These are phyloP conservation scores for Halophytophthora batemanensis DNA, from an alignment of 352 stramenopile species.

Conservation along the genomic window DNA sequence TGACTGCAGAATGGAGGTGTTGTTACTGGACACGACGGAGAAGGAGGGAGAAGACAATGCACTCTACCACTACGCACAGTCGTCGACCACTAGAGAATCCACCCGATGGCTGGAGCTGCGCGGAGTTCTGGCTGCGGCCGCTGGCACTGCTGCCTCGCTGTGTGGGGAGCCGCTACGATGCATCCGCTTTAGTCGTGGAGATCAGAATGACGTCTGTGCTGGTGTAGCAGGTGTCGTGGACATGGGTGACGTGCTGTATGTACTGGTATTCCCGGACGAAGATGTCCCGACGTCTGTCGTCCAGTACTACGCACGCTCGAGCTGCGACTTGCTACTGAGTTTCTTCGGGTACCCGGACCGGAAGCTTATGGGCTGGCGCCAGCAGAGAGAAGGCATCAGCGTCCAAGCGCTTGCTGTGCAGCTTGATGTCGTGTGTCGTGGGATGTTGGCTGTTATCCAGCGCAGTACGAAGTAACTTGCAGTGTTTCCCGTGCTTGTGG, in stretches of 20 bases:
- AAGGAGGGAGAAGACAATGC: slow-evolving; percentile 70
- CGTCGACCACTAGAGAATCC: not conserved
- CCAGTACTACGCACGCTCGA: slow-evolving; percentile 54
- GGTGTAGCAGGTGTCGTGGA: slow-evolving; percentile 43
- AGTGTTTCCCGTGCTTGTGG: not conserved
- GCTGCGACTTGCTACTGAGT: slow-evolving; percentile 50
- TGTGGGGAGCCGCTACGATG: slow-evolving; percentile 40
- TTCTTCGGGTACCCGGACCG: slow-evolving; percentile 44
- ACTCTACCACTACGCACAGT: slow-evolving; percentile 40
- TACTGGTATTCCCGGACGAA: slow-evolving; percentile 33
- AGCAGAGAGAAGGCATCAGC: slow-evolving; percentile 12
- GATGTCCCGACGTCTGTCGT: slow-evolving; percentile 10
- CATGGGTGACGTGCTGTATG: slow-evolving; percentile 53
- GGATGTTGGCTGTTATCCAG: slow-evolving; percentile 22
- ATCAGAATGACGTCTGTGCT: slow-evolving; percentile 1
- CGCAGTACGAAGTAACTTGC: slow-evolving; percentile 11
- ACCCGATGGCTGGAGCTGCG: slow-evolving; percentile 40
- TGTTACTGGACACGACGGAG: slow-evolving; percentile 62
- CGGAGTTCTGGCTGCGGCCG: slow-evolving; percentile 54
- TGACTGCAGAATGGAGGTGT: slow-evolving; percentile 33
- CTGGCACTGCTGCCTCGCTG: slow-evolving; percentile 46
- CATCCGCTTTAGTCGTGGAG: slow-evolving; percentile 26
- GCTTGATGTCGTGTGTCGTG: slow-evolving; percentile 25
- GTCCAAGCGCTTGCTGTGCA: slow-evolving; percentile 12
- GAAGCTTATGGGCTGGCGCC: slow-evolving; percentile 30